phyloP scores from a whole-genome alignment of 2,329 filamentous ascomycete genomes.

The Penicillium sp. region DNA sequence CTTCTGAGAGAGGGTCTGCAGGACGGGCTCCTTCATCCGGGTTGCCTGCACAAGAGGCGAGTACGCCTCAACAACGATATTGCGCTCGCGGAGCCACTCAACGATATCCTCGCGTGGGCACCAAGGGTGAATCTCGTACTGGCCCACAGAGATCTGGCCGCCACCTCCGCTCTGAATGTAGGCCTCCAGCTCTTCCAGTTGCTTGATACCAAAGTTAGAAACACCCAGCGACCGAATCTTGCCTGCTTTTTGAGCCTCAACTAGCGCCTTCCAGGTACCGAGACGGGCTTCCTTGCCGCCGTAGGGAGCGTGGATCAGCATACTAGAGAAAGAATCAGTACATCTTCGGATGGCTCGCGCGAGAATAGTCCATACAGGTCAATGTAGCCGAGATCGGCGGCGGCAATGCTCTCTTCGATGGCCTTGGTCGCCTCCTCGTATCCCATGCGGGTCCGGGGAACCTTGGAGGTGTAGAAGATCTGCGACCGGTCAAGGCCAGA shows the following conservation, averaged over 20 bases:
- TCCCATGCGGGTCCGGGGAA: constrained; percentile 48
- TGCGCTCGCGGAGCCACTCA: constrained; percentile 64
- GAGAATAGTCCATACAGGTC: constrained; percentile 51
- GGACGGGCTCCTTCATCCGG: constrained; percentile 49
- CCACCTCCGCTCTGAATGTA: constrained; percentile 42
- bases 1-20: constrained; percentile 51
- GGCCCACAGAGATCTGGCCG: constrained; percentile 73
- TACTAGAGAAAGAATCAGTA: constrained; percentile 21
- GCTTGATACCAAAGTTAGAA: constrained; percentile 39
- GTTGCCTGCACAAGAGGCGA: constrained; percentile 45
- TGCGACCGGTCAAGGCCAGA: constrained; percentile 51
- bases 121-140: constrained; percentile 91
- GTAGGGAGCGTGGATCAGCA: constrained; percentile 40
- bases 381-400: constrained; percentile 61
- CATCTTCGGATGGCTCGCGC: neutral
- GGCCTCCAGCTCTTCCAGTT: constrained; percentile 39
- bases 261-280: constrained; percentile 40
- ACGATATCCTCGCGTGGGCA: constrained; percentile 72
- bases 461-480: constrained; percentile 61
- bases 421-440: constrained; percentile 62
- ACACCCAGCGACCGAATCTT: constrained; percentile 41
- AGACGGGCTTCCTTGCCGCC: constrained; percentile 36
- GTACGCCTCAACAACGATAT: constrained; percentile 57
- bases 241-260: constrained; percentile 37
- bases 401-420: constrained; percentile 58